Evolutionary conservation across 768 basidiomycete species (phyloP).

Genomic region (Lentinula detonsa): DNA sequence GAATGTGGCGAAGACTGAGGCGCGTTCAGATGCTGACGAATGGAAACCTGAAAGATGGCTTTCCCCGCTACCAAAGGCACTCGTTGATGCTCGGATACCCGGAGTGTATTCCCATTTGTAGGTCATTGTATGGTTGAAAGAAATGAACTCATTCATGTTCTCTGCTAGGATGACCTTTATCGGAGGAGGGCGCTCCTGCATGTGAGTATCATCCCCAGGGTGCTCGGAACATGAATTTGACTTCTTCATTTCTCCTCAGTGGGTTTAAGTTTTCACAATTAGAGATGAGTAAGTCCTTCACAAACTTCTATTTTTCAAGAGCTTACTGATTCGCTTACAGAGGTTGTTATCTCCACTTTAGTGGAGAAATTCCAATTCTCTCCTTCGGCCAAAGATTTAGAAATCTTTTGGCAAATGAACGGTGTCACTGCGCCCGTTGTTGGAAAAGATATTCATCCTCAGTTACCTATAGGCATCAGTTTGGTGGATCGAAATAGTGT

Average conservation of each 20-base stretch:
- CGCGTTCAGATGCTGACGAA: constrained; percentile 26
- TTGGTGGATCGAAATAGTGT: not conserved
- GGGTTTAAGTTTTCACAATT: constrained; percentile 7
- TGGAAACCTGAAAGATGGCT: constrained; percentile 46
- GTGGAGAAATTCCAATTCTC: not conserved
- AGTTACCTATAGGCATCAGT: not conserved
- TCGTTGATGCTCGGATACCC: constrained; percentile 25
- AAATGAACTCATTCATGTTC: not conserved
- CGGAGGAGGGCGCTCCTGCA: constrained; percentile 33
- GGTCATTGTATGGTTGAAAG: constrained; percentile 3
- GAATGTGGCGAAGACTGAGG: not conserved
- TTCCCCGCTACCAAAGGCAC: constrained; percentile 22
- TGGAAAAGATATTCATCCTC: not conserved
- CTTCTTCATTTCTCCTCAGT: not conserved
- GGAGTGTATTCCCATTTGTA: constrained; percentile 30
- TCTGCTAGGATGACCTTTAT: constrained; percentile 36
- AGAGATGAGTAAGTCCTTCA: constrained; percentile 4
- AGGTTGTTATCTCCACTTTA: not conserved
- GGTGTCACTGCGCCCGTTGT: not conserved
- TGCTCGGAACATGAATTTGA: not conserved
- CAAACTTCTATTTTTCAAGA: too few species aligned
- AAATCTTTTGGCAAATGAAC: constrained; percentile 3
- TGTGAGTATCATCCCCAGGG: constrained; percentile 14
- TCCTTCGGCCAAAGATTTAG: not conserved
- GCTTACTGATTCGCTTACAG: not conserved